These are phyloP conservation scores for Cladosporium sp. DNA, from an alignment of 2,329 filamentous ascomycete genomes.

Conservation along the genomic window DNA sequence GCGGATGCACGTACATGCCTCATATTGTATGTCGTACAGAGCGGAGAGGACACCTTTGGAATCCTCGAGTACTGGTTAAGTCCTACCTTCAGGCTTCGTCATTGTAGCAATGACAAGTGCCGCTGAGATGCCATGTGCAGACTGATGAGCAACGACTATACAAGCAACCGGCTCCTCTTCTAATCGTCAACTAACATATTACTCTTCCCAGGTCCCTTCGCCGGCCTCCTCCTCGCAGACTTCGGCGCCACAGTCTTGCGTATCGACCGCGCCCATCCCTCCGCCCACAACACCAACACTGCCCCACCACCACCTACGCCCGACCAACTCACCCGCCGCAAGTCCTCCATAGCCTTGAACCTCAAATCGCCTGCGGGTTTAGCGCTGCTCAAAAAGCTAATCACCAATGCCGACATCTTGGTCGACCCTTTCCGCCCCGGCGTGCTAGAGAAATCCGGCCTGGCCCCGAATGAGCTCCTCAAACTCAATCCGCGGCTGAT, in stretches of 20 bases:
- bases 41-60: no score
- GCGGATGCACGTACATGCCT: no score
- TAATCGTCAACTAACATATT: conserved; percentile 6
- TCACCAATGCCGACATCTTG: conserved; percentile 65
- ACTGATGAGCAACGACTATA: no score
- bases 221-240: conserved; percentile 83
- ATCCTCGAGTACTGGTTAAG: no score
- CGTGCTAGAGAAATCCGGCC: conserved; percentile 77
- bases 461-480: conserved; percentile 66
- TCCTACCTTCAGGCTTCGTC: no score
- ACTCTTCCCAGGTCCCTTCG: conserved; percentile 65
- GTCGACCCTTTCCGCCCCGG: conserved; percentile 94
- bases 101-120: no score
- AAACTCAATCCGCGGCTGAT: conserved; percentile 70
- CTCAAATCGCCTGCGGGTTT: conserved; percentile 65
- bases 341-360: conserved; percentile 74
- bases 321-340: conserved; percentile 76
- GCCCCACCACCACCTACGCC: conserved; percentile 43
- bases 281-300: conserved; percentile 33
- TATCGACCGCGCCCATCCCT: conserved; percentile 61
- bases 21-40: no score
- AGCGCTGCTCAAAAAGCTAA: conserved; percentile 62
- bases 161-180: neutral
- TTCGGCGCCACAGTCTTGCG: conserved; percentile 84
- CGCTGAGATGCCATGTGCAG: no score